Percentiles rank a stretch among this genome's conserved stretches.
phyloP scores from a whole-genome alignment of 148 eudicot species.

The Silene latifolia region DNA sequence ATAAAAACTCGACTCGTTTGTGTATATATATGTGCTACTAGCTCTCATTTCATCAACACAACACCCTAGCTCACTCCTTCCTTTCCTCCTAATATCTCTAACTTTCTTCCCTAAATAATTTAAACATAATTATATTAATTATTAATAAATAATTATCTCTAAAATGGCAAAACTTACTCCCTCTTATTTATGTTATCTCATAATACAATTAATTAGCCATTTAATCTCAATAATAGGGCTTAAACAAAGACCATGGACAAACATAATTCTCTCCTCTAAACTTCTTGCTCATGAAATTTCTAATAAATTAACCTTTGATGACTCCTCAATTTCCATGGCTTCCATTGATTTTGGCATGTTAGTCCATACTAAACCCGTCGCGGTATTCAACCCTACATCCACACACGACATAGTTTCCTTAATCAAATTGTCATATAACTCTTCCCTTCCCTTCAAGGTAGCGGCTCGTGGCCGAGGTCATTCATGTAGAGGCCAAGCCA shows the following conservation, averaged over 20 bases:
- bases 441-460: conserved; percentile 35
- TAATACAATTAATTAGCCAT: conserved; percentile 30
- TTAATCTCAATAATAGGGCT: conserved; percentile 28
- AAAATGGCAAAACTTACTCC: conserved; percentile 30
- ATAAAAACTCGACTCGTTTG: not conserved
- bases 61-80: not conserved
- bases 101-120: not conserved
- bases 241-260: conserved; percentile 31
- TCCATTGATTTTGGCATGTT: conserved; percentile 61
- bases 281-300: conserved; percentile 30
- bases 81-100: not conserved
- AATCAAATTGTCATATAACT: conserved; percentile 40
- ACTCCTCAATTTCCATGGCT: conserved; percentile 34
- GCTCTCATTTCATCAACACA: conserved; percentile 3
- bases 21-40: not conserved
- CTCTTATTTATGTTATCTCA: conserved; percentile 24
- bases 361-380: conserved; percentile 37
- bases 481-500: conserved; percentile 78
- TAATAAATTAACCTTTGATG: conserved; percentile 25
- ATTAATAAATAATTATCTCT: too few relatives aligned
- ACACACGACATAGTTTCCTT: conserved; percentile 45
- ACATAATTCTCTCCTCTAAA: conserved; percentile 23
- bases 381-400: conserved; percentile 55
- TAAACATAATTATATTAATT: too few relatives aligned
- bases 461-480: conserved; percentile 77